These are phyloP conservation scores for Tilletia caries DNA, from an alignment of 1,284 basidiomycete genomes.

Conservation along the genomic window DNA sequence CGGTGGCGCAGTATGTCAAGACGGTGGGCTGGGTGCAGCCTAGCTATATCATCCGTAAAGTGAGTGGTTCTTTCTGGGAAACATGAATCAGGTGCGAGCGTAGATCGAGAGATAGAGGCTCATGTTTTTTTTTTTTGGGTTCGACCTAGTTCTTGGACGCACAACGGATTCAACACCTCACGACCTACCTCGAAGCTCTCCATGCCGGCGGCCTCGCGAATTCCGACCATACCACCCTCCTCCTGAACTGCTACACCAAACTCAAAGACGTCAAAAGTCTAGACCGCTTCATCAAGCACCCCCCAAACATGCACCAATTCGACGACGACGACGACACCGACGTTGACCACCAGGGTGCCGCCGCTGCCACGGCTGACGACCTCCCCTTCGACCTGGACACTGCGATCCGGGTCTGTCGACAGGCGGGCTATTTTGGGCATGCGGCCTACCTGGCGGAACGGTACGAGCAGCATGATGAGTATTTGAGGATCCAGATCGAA, in stretches of 20 bases:
- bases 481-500: slow-evolving; percentile 88
- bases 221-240: slow-evolving; percentile 89
- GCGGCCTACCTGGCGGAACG: slow-evolving; percentile 89
- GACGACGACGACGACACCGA: slow-evolving; percentile 14
- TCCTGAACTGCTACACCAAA: slow-evolving; percentile 79
- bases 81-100: background rate
- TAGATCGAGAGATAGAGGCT: background rate
- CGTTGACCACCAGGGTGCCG: background rate
- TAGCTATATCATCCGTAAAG: slow-evolving; percentile 86
- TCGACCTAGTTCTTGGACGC: slow-evolving; percentile 94
- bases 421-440: slow-evolving; percentile 92
- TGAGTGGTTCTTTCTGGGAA: slow-evolving; percentile 14
- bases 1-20: slow-evolving; percentile 85
- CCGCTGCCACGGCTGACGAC: slow-evolving; percentile 56
- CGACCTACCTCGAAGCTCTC: slow-evolving; percentile 90
- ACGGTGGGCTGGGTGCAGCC: slow-evolving; percentile 86
- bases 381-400: slow-evolving; percentile 95
- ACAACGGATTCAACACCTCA: slow-evolving; percentile 89
- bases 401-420: slow-evolving; percentile 90
- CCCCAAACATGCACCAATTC: slow-evolving; percentile 16
- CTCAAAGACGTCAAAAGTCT: slow-evolving; percentile 83
- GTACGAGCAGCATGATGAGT: slow-evolving; percentile 87
- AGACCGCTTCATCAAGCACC: slow-evolving; percentile 78
- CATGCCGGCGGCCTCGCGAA: slow-evolving; percentile 85
- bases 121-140: background rate